These are phyloP conservation scores for Plenodomus tracheiphilus DNA, from an alignment of 2,329 filamentous ascomycete genomes.

Conservation along the genomic window DNA sequence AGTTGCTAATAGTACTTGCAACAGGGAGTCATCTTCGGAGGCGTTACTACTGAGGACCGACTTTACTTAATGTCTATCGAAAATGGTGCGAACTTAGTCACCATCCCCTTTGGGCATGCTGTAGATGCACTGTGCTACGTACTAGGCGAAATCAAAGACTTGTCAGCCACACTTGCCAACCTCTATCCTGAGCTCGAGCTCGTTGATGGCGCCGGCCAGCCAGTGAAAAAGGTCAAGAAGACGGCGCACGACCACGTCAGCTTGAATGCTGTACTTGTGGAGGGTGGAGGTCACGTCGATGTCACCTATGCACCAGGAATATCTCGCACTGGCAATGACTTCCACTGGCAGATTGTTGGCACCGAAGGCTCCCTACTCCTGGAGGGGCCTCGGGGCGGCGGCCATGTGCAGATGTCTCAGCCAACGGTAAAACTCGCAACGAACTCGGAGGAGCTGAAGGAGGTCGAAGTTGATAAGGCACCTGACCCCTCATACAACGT, in stretches of 20 bases:
- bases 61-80: conserved; percentile 55
- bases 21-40: conserved; percentile 27
- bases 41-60: conserved; percentile 25
- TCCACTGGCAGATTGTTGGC: conserved; percentile 46
- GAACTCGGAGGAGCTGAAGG: conserved; percentile 42
- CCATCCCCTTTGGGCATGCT: conserved; percentile 46
- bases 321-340: conserved; percentile 27
- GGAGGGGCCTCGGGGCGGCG: conserved; percentile 22
- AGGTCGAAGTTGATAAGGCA: conserved; percentile 55
- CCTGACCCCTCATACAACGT: conserved; percentile 56
- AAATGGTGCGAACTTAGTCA: conserved; percentile 50
- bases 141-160: conserved; percentile 29
- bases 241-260: conserved; percentile 34
- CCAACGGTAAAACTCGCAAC: conserved; percentile 28
- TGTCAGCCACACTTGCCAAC: conserved; percentile 33
- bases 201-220: conserved; percentile 22
- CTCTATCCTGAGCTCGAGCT: conserved; percentile 21
- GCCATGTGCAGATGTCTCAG: conserved; percentile 51
- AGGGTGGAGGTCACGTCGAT: conserved; percentile 29
- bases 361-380: conserved; percentile 41
- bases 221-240: conserved; percentile 21
- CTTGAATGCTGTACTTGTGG: conserved; percentile 22
- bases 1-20: not conserved
- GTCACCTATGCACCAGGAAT: conserved; percentile 25
- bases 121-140: conserved; percentile 37